Evolutionary conservation across 257 asterid genomes (phyloP).

Genomic region (Oldenlandia corymbosa): DNA sequence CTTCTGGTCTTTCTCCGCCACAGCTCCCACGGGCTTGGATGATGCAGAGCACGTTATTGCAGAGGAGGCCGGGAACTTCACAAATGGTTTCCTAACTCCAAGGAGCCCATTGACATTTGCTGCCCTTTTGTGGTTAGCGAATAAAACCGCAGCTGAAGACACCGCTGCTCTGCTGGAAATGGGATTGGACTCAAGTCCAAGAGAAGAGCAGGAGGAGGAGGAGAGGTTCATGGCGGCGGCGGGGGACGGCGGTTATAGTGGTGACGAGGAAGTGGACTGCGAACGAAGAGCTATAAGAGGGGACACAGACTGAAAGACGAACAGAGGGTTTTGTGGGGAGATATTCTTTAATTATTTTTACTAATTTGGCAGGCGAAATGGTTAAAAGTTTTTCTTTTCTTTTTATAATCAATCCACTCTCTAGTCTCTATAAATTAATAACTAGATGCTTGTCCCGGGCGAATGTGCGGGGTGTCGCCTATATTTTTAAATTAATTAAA

Average conservation of each 20-base stretch:
- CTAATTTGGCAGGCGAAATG: no score
- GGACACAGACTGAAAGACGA: neutral
- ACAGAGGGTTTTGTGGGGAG: slow-evolving; percentile 20
- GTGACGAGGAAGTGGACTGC: neutral
- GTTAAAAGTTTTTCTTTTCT: no score
- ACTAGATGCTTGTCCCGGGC: no score
- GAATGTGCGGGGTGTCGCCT: no score
- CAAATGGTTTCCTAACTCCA: slow-evolving; percentile 8
- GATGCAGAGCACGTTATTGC: slow-evolving; percentile 13
- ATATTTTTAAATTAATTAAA: no score
- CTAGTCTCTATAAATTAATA: no score
- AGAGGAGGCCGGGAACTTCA: neutral
- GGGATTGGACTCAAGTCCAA: slow-evolving; percentile 12
- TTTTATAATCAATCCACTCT: no score
- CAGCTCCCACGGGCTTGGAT: slow-evolving; percentile 11
- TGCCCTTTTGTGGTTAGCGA: neutral
- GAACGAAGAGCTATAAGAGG: no score
- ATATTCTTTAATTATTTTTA: no score
- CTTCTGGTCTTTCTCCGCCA: slow-evolving; percentile 19
- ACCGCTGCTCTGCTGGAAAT: slow-evolving; percentile 9
- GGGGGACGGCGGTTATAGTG: neutral
- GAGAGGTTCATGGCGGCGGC: slow-evolving; percentile 14
- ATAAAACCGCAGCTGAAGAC: slow-evolving; percentile 11
- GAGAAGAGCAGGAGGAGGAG: slow-evolving; percentile 12
- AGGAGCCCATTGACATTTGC: slow-evolving; percentile 13